Conservation (phyloP, 139 green algal genomes). For the Closterium sp. region DNA sequence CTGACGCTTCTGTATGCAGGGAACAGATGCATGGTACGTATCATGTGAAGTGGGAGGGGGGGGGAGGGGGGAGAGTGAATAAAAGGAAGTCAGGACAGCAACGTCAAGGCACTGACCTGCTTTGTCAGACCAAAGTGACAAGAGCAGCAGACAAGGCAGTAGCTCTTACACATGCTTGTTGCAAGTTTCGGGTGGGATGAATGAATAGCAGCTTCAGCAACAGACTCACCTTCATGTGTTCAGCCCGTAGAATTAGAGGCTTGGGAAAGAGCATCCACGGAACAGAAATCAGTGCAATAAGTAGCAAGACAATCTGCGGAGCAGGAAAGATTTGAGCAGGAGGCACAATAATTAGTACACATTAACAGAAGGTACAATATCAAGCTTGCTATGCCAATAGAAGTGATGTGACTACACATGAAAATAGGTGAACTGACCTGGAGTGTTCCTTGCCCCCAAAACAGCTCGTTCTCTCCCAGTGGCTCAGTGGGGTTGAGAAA, state of each 20-base stretch:
- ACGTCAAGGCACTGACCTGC: background rate
- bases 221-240: conserved; percentile 62
- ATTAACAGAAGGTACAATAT: background rate
- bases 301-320: conserved; percentile 82
- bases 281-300: conserved; percentile 78
- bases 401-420: background rate
- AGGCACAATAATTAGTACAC: too few species aligned
- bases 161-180: background rate
- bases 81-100: background rate
- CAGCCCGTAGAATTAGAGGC: conserved; percentile 87
- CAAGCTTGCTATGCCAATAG: background rate
- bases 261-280: conserved; percentile 98
- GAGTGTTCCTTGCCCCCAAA: conserved; percentile 58
- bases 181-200: background rate
- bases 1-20: conserved; percentile 20
- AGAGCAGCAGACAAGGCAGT: background rate
- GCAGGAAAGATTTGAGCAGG: background rate
- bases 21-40: background rate
- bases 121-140: background rate
- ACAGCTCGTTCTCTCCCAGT: conserved; percentile 60
- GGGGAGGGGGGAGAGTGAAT: background rate
- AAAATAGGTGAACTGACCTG: conserved; percentile 17
- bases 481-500: conserved; percentile 85
- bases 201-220: background rate
- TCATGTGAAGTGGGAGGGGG: background rate